Base-by-base conservation (phyloP, 1,284 basidiomycete genomes). In the Moesziomyces sp. region DNA sequence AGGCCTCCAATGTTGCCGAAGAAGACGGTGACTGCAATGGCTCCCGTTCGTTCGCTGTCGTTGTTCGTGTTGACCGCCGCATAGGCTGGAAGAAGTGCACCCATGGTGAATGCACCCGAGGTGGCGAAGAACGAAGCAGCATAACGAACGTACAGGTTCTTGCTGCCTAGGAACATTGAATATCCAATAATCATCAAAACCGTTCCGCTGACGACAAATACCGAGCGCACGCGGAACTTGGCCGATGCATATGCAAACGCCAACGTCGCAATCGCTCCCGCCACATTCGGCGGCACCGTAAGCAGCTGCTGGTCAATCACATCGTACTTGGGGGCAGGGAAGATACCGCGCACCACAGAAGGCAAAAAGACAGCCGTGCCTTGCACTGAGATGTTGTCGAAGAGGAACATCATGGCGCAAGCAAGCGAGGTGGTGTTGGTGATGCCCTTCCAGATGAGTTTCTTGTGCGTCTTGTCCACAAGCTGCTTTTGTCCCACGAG, bases 231-330 rank as follows among this genome's bases (percentile, higher is more conserved):
- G 40, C 75, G 73, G n/a, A 74, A 76, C 74, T 83, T 84, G 71
- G 75, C 82, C 9, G 84, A 75, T 1, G 71, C n/a, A 61, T 78
- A 83, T 18, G 82, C 72, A 14, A 81, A 46, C 18, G 60, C 21
- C 10, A 85, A 43, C 1, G 77, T 76, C 21, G 76, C 74, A 19
- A 78, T 46, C 1, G 79, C 84, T 2, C 84, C 84, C 9, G 77
- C 78, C 10, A 85, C 59, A 55, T 83, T 82, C 6, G 83, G 82
- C 1, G 84, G 85, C 0, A 85, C 84, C 4, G 83, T 84, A n/a
- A 77, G 73, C 5, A 85, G 78, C 55, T 86, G 85, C 40, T 83
- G 72, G 14, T 78, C 47, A 43, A 86, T 75, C 11, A 82, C 79
- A 0, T 79, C 73, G 26, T 70, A 55, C 10, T 62, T 63, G 0